Evolutionary conservation across 768 basidiomycete species (phyloP).

Genomic region (Boletus subcaerulescens): DNA sequence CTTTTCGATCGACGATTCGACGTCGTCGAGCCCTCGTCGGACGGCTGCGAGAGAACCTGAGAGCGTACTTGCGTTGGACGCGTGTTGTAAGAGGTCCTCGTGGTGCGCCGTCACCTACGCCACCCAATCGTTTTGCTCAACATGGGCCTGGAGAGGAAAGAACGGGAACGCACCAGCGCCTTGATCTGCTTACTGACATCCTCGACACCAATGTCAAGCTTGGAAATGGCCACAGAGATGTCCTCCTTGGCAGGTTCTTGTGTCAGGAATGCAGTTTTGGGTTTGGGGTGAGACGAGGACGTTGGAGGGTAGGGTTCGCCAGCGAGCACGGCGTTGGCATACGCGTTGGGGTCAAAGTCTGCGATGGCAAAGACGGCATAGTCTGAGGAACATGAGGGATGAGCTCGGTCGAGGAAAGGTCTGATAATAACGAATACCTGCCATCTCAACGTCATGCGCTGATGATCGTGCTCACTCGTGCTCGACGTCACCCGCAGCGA

Average conservation of each 20-base stretch:
- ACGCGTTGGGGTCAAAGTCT: conserved; percentile 84
- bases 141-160: too few relatives aligned
- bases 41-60: conserved; percentile 68
- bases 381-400: conserved; percentile 41
- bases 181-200: conserved; percentile 91
- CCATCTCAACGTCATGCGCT: conserved; percentile 10
- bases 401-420: background rate
- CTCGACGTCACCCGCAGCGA: background rate
- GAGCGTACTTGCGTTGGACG: conserved; percentile 70
- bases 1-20: conserved; percentile 78
- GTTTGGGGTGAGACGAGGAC: conserved; percentile 26
- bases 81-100: conserved; percentile 76
- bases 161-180: conserved; percentile 54
- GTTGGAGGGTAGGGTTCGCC: conserved; percentile 69
- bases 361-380: conserved; percentile 71
- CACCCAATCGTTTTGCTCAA: background rate
- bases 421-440: conserved; percentile 15
- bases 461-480: background rate
- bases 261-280: conserved; percentile 21
- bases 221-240: conserved; percentile 84
- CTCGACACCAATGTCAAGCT: conserved; percentile 83
- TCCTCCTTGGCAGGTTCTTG: conserved; percentile 76
- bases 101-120: conserved; percentile 80
- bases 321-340: conserved; percentile 87
- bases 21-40: conserved; percentile 64